Base-by-base conservation (phyloP, 2,329 filamentous ascomycete species). In the Paecilomyces variotii region DNA sequence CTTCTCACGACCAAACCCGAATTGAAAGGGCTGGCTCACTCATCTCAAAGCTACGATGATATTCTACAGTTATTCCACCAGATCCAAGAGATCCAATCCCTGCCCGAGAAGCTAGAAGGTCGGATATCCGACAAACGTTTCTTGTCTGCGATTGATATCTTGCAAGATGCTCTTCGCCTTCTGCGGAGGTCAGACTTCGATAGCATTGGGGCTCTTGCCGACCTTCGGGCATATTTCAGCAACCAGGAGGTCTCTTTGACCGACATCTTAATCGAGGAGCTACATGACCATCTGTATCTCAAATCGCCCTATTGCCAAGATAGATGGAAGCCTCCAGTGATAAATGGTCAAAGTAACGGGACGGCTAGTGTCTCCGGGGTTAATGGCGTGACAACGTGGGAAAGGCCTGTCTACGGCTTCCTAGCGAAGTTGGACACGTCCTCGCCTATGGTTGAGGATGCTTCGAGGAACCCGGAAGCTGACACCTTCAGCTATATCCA, bases 241-340 rank as follows among this genome's bases (percentile, higher is more conserved):
- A 97, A 96, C 69, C 95, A 99, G 71, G 94, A 99, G 76, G 89
- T 88, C 28, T 87, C 90, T 0, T 78, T 99, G 62, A 93, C 93
- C 69, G 94, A 99, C 69, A 97, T 97, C 56, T 74, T 99, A 58
- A 87, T 97, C n/a, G 94, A 99, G 72, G 94, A 99, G 74, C 80
- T 99, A 34, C 94, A 99, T 71, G 94, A 96, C 71, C 94, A 99
- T 75, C 81, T 99, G 3, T 99, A 99, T 70, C 84, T 99, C 45
- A 97, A 97, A 72, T 97, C 93, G 2, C 94, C 93, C 0, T 99
- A 99, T 71, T 97, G 93, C 70, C 91, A 96, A 70, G 91, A 96
- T 71, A 83, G 94, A 64, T 99, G 94, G 94, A 95, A 96, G 74
- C 84, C 83, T 59, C 84, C 96, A 60, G 64, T 60, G 5, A 64